phyloP scores from a whole-genome alignment of 129 eudicot species.

The Smallanthus sonchifolius region DNA sequence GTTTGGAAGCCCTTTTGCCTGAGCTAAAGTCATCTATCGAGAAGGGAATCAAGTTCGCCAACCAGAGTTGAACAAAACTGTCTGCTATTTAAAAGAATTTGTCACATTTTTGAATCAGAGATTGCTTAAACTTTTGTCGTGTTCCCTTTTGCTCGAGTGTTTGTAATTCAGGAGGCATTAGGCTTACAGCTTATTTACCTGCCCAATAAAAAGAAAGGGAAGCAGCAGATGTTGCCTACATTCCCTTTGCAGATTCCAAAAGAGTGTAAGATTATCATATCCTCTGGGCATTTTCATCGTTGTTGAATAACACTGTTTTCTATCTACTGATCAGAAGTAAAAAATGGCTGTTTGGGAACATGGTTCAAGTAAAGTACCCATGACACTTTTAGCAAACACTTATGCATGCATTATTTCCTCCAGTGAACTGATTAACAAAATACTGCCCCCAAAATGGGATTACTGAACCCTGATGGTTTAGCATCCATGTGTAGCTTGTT shows the following conservation, averaged over 20 bases:
- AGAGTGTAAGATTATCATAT: constrained; percentile 21
- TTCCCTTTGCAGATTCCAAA: constrained; percentile 7
- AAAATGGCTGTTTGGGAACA: neutral
- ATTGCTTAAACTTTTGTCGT: constrained; percentile 21
- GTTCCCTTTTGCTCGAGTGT: constrained; percentile 22
- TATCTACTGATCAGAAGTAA: constrained; percentile 3
- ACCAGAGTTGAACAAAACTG: constrained; percentile 25
- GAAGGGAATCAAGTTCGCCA: constrained; percentile 83
- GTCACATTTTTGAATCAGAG: constrained; percentile 38
- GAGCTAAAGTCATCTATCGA: constrained; percentile 81
- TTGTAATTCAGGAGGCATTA: constrained; percentile 35
- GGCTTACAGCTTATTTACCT: constrained; percentile 34
- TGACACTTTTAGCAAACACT: neutral
- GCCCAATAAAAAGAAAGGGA: constrained; percentile 34
- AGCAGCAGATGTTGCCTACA: constrained; percentile 6
- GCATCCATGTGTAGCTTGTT: too few relatives aligned
- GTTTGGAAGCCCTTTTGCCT: constrained; percentile 63
- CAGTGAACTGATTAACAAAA: too few relatives aligned
- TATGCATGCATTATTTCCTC: neutral
- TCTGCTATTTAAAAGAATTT: neutral
- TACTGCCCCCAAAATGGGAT: too few relatives aligned
- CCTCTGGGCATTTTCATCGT: constrained; percentile 16
- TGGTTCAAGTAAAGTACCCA: neutral
- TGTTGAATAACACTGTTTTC: constrained; percentile 8
- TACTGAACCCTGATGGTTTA: too few relatives aligned